Evolutionary conservation across 176 grass and related monocot species (phyloP).

Genomic region (Triticum timopheevii): DNA sequence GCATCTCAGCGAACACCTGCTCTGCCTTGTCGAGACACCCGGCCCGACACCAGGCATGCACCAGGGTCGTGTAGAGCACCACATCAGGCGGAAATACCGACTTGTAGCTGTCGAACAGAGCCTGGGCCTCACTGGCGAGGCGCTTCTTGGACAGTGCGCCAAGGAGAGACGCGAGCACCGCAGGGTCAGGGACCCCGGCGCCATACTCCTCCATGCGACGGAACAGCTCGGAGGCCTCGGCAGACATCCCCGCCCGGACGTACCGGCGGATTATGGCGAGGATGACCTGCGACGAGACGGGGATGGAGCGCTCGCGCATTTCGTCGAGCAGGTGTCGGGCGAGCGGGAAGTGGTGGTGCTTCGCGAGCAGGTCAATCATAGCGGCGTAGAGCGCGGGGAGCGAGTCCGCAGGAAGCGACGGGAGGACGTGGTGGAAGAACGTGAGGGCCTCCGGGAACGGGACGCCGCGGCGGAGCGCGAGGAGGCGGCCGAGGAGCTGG

Average conservation of each 20-base stretch:
- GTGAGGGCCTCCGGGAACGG: conserved; percentile 64
- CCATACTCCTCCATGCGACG: conserved; percentile 71
- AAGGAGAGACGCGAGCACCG: conserved; percentile 56
- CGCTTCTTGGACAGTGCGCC: conserved; percentile 73
- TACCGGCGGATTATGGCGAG: conserved; percentile 61
- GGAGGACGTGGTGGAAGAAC: conserved; percentile 66
- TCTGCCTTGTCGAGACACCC: conserved; percentile 70
- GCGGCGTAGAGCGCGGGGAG: conserved; percentile 40
- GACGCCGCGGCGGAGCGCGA: conserved; percentile 58
- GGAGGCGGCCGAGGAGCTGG: conserved; percentile 55
- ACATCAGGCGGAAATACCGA: conserved; percentile 68
- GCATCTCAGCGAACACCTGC: conserved; percentile 69
- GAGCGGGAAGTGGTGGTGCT: conserved; percentile 64
- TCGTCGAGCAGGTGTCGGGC: conserved; percentile 82
- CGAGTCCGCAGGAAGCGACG: conserved; percentile 28
- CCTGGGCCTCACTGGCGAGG: conserved; percentile 64
- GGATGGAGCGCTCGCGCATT: conserved; percentile 60
- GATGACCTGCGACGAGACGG: conserved; percentile 53
- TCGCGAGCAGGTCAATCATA: conserved; percentile 69
- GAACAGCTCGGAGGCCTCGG: conserved; percentile 66
- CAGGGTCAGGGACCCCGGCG: conserved; percentile 43
- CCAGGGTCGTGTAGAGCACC: conserved; percentile 66
- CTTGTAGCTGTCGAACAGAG: conserved; percentile 70
- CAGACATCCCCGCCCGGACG: conserved; percentile 53
- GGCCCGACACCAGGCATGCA: conserved; percentile 80